phyloP scores from a whole-genome alignment of 176 grass and related monocot genomes.

The Pontederia crassipes region DNA sequence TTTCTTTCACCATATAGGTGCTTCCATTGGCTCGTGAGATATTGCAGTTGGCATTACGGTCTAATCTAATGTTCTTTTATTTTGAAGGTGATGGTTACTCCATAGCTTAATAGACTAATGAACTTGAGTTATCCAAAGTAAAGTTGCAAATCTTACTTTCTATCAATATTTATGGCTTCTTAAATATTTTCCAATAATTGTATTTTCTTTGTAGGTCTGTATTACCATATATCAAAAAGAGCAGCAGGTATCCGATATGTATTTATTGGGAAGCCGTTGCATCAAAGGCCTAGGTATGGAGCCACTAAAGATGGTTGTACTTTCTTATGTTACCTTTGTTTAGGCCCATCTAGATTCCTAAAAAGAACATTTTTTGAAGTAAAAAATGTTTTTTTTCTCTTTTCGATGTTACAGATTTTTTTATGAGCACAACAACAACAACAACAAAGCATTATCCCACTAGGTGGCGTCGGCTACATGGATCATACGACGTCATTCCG shows the following conservation, averaged over 20 bases:
- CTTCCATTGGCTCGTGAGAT: constrained; percentile 74
- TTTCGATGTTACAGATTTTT: background rate
- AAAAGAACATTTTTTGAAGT: too few relatives aligned
- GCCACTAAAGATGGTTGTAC: background rate
- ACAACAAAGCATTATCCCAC: too few relatives aligned
- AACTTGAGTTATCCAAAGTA: too few relatives aligned
- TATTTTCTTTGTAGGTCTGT: constrained; percentile 55
- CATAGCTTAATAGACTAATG: too few relatives aligned
- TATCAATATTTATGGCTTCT: too few relatives aligned
- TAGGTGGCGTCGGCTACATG: too few relatives aligned
- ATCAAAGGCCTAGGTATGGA: constrained; percentile 85
- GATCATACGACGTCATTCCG: too few relatives aligned
- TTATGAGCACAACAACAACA: background rate
- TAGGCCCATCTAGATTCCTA: too few relatives aligned
- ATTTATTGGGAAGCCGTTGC: constrained; percentile 92
- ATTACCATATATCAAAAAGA: constrained; percentile 95
- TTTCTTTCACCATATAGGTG: constrained; percentile 33
- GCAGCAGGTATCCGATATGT: constrained; percentile 91
- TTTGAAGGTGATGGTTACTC: constrained; percentile 64
- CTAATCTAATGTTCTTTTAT: constrained; percentile 98
- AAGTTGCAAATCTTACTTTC: too few relatives aligned
- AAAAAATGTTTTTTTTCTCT: background rate
- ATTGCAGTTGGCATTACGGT: constrained; percentile 70
- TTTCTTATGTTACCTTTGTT: too few relatives aligned
- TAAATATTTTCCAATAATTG: constrained; percentile 1